Evolutionary conservation across 495 filamentous ascomycete genomes (phyloP), one percentile per base, ranked within the genome.

Genomic region (Talaromyces stipitatus): DNA sequence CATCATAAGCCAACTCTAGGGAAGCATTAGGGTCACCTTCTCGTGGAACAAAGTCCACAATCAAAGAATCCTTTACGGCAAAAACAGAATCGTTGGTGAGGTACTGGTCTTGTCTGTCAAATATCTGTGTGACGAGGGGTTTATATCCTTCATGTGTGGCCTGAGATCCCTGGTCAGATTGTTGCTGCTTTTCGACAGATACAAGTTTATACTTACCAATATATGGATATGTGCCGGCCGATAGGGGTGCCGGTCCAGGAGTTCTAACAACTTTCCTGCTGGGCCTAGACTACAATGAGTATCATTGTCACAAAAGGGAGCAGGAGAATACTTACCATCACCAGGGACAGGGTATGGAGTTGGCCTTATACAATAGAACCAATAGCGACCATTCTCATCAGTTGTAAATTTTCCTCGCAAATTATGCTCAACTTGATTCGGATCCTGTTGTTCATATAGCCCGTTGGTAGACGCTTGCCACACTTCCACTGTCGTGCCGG

Each of bases 151-250:
- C 65, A 30, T 61, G 58, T 9, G 74, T 66, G 60, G 73, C 61
- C 79, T 82, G 3, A 57, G 60, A 30, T 20, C n/a, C n/a, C 4
- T 24, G 14, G 54, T 55, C 3, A 45, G 32, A 10, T 32, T 7
- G 14, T 30, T 24, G 43, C 22, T 41, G 1, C 29, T 22, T 32
- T 36, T 38, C 1, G 3, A 30, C 14, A 41, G 4, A 1, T 12
- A 12, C 16, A 14, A 33, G n/a, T 8, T 9, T 26, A 20, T 29
- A 18, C 80, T 67, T 70, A 87, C 85, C 72, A 91, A 85, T 61
- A 92, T 86, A 69, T 95, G 89, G 61, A 95, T 91, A 65, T 92
- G 89, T 33, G 86, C 89, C 30, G 90, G 89, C 24, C 90, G 77
- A 77, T 85, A 89, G n/a, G 88, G 87, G 69, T 92, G 84, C 16